Evolutionary conservation across 768 basidiomycete genomes (phyloP).

Genomic region (Obba rivulosa): DNA sequence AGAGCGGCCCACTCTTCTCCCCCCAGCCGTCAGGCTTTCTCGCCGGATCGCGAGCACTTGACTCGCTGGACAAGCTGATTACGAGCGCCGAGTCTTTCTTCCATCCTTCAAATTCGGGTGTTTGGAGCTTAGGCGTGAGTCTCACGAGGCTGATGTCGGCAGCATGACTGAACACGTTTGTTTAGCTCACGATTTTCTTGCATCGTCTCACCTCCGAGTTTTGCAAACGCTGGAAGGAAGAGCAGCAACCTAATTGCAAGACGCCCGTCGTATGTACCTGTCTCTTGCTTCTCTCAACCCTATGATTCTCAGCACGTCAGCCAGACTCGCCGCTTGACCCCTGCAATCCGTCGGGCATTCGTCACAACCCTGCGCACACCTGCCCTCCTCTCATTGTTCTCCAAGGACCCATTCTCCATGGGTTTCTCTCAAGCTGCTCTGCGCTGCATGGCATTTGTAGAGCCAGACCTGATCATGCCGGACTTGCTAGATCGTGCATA

Average conservation of each 20-base stretch:
- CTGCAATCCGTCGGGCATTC: slow-evolving; percentile 74
- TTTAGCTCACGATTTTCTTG: slow-evolving; percentile 62
- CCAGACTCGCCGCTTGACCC: slow-evolving; percentile 74
- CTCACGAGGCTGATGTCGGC: not conserved
- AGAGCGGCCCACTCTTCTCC: slow-evolving; percentile 8
- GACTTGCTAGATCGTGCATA: slow-evolving; percentile 89
- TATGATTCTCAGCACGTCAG: not conserved
- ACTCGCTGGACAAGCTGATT: slow-evolving; percentile 80
- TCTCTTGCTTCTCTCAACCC: not conserved
- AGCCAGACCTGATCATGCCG: slow-evolving; percentile 85
- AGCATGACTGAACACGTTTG: not conserved
- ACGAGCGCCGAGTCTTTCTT: slow-evolving; percentile 94
- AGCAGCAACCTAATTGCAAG: slow-evolving; percentile 69
- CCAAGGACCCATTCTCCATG: slow-evolving; percentile 77
- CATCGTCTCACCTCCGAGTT: slow-evolving; percentile 74
- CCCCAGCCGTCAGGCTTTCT: slow-evolving; percentile 36
- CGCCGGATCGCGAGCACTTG: slow-evolving; percentile 83
- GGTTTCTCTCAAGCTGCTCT: slow-evolving; percentile 78
- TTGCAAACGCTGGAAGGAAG: slow-evolving; percentile 72
- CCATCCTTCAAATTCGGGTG: slow-evolving; percentile 89
- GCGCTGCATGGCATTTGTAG: slow-evolving; percentile 70
- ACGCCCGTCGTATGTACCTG: slow-evolving; percentile 58
- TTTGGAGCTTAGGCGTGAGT: slow-evolving; percentile 65
- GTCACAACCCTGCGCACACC: slow-evolving; percentile 80
- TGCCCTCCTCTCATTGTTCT: slow-evolving; percentile 86